These are phyloP conservation scores for Pythium utonaiense DNA, from an alignment of 352 stramenopile genomes.

Conservation along the genomic window DNA sequence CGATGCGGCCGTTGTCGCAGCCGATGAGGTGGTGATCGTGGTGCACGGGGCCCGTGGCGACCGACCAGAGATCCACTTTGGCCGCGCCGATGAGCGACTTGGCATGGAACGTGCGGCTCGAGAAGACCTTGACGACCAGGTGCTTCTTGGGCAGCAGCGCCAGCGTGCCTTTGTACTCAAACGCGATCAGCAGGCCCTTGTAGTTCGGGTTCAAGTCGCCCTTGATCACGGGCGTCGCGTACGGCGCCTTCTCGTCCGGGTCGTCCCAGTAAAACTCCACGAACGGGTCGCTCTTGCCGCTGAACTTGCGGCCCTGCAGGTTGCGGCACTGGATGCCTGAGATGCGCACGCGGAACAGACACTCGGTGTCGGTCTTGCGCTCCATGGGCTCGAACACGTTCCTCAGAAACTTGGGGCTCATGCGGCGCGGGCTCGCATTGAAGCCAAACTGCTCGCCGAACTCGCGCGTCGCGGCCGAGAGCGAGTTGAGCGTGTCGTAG, in stretches of 20 bases:
- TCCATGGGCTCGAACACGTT: conserved; percentile 67
- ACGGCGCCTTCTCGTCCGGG: conserved; percentile 57
- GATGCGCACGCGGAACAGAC: conserved; percentile 81
- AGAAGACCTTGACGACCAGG: conserved; percentile 79
- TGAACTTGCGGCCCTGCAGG: conserved; percentile 71
- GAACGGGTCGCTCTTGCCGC: conserved; percentile 83
- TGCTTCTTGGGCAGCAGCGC: conserved; percentile 52
- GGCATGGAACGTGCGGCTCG: conserved; percentile 71
- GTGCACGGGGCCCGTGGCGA: conserved; percentile 82
- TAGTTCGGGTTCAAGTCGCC: conserved; percentile 86
- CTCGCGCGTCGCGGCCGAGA: conserved; percentile 69
- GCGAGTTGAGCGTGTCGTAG: conserved; percentile 66
- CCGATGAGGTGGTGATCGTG: conserved; percentile 85
- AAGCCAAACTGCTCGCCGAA: conserved; percentile 67
- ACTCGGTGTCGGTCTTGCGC: conserved; percentile 53
- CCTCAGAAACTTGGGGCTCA: conserved; percentile 63
- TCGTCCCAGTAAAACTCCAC: conserved; percentile 89
- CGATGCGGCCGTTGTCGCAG: conserved; percentile 83
- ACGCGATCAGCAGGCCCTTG: conserved; percentile 82
- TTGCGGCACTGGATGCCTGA: conserved; percentile 88
- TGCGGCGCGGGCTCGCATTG: conserved; percentile 31
- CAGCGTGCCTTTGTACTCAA: conserved; percentile 80
- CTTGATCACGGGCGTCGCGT: conserved; percentile 82
- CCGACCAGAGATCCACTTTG: conserved; percentile 75
- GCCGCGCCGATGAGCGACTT: conserved; percentile 77